Base-by-base conservation (phyloP, 495 filamentous ascomycete species). In the Aspergillus ostianus region DNA sequence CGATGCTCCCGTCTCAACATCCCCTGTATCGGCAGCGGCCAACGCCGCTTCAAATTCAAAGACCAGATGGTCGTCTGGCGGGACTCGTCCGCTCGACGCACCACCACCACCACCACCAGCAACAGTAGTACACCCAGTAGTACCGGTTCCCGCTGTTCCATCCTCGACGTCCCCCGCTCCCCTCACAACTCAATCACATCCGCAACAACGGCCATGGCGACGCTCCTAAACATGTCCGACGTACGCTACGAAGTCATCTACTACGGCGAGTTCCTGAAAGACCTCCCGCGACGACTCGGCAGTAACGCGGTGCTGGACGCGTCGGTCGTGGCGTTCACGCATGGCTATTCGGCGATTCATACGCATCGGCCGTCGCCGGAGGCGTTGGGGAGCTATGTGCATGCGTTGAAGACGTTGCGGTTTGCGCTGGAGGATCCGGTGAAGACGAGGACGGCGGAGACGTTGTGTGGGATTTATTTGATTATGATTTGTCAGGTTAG, bases 31-130 rank as follows among this genome's bases (percentile, higher is more conserved):
- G 78, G 78, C 6, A 67, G 63, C 51, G 78, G 78, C 15, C 63
- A 76, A 59, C 71, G 67, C 47, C 71, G 77, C 20, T 80, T 68
- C 61, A 77, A 75, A 57, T 81, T 81, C 64, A 68, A 71, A 20
- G 60, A 73, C 30, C 60, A 65, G 41, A 59, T 17, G 18, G 52
- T n/a, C 32, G 57, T 17, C 46, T 26, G 23, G 23, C 2, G 23
- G 2, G 23, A 26, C 23, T 26, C 23, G 23, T 26, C 23, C 23
- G 23, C 23, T 26, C 23, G 23, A 2, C 23, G 23, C 23, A 26
- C 23, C 23, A 26, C 23, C 23, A 26, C 23, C 23, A 26, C 23
- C 23, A 26, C 23, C 23, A 26, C 23, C 23, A n/a, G n/a, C n/a
- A n/a, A n/a, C n/a, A n/a, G n/a, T n/a, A n/a, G n/a, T n/a, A n/a